A percentile compares a stretch with the other conserved stretches of the same genome.
These are phyloP conservation scores for Rosa rugosa DNA, from an alignment of 306 rosid genomes.

Conservation along the genomic window DNA sequence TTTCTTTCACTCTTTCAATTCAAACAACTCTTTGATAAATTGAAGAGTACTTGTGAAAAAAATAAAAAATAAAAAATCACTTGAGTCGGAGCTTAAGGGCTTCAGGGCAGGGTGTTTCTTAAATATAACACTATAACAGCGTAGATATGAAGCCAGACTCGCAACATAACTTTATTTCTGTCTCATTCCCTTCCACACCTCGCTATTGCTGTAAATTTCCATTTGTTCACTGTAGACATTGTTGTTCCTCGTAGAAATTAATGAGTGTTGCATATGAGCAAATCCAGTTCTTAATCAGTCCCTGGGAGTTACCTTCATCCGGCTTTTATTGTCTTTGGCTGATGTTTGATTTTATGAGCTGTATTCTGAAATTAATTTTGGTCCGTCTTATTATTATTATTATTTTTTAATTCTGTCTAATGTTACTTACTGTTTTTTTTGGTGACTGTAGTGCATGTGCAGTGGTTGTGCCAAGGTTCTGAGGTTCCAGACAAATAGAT, in stretches of 20 bases:
- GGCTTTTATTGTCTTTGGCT: neutral
- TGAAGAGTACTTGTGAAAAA: neutral
- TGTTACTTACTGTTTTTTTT: neutral
- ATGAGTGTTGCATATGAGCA: neutral
- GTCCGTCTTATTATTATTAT: neutral
- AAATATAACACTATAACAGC: neutral
- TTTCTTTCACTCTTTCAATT: neutral
- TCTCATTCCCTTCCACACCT: neutral
- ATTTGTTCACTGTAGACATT: neutral
- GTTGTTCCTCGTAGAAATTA: neutral
- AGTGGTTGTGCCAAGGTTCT: slow-evolving; percentile 51
- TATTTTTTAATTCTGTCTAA: neutral
- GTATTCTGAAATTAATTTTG: neutral
- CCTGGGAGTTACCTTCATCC: neutral
- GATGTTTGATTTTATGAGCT: neutral
- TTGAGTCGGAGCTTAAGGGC: neutral
- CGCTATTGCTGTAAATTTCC: no score
- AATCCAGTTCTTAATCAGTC: neutral
- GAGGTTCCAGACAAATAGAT: slow-evolving; percentile 42
- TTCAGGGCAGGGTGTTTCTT: neutral
- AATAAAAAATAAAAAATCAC: neutral
- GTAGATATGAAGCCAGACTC: slow-evolving; percentile 2
- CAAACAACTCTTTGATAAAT: no score
- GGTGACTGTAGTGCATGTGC: slow-evolving; percentile 49
- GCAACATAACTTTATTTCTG: neutral